phyloP scores from a whole-genome alignment of 768 basidiomycete species.

The Russula sp. region DNA sequence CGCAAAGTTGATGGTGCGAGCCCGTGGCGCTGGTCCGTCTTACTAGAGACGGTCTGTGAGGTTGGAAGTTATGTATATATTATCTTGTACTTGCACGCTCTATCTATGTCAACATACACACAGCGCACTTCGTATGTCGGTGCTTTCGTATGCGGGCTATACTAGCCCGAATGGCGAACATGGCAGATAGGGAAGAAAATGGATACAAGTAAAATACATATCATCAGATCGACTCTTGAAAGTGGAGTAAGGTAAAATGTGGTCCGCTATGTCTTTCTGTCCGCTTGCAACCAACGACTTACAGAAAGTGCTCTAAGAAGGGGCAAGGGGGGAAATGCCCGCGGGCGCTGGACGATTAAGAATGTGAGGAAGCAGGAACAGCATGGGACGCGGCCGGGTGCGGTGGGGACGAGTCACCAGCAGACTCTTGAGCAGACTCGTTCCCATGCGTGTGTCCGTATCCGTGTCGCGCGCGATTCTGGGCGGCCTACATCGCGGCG shows the following conservation, averaged over 20 bases:
- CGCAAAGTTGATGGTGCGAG: background rate
- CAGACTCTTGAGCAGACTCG: slow-evolving; percentile 1
- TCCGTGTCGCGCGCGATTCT: slow-evolving; percentile 10
- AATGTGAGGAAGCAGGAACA: background rate
- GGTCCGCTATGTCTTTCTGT: background rate
- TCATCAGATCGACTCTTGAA: slow-evolving; percentile 4
- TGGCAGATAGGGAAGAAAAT: background rate
- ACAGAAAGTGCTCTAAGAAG: background rate
- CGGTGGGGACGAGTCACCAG: background rate
- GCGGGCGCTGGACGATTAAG: background rate
- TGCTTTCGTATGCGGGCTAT: background rate
- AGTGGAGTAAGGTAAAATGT: too few relatives aligned
- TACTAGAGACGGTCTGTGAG: background rate
- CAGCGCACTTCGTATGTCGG: background rate
- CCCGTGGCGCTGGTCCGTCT: background rate
- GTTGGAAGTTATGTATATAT: background rate
- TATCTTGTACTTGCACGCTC: background rate
- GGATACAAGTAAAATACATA: background rate
- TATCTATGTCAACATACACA: background rate
- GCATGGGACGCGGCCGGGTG: background rate
- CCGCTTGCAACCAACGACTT: too few relatives aligned
- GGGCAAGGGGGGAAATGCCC: too few relatives aligned
- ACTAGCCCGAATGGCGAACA: background rate
- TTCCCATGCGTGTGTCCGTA: background rate
- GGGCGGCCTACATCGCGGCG: slow-evolving; percentile 17